Percentiles rank a stretch among this genome's conserved stretches.
Evolutionary conservation across 176 grass and related monocot genomes (phyloP).

Genomic region (Ananas comosus): DNA sequence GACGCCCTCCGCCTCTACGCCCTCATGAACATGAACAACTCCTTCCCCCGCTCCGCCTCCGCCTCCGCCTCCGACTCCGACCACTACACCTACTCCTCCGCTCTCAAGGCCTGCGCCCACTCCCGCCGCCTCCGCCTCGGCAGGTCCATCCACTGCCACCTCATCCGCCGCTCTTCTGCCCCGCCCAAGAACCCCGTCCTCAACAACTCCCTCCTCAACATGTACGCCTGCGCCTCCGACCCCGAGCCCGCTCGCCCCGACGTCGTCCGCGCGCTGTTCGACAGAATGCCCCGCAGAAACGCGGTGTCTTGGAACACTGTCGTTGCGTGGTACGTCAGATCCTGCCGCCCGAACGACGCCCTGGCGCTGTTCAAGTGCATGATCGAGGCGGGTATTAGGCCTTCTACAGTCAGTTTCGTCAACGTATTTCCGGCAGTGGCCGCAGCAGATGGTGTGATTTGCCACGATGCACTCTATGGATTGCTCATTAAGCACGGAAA

Average conservation of each 20-base stretch:
- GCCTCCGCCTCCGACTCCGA: too few species aligned
- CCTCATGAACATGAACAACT: constrained; percentile 46
- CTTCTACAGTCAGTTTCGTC: constrained; percentile 64
- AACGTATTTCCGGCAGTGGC: constrained; percentile 43
- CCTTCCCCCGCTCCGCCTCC: not conserved
- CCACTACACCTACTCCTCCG: constrained; percentile 88
- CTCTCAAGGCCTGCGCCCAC: constrained; percentile 72
- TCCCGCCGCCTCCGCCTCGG: constrained; percentile 50
- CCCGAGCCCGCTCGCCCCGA: constrained; percentile 5
- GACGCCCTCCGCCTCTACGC: constrained; percentile 73
- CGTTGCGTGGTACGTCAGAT: constrained; percentile 67
- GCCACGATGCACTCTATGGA: constrained; percentile 42
- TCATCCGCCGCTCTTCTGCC: constrained; percentile 38
- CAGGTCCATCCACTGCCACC: constrained; percentile 60
- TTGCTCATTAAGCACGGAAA: constrained; percentile 59
- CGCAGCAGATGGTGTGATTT: not conserved
- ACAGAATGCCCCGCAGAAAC: constrained; percentile 60
- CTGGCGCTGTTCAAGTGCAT: constrained; percentile 44
- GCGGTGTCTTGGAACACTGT: constrained; percentile 82
- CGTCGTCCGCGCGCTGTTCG: constrained; percentile 49
- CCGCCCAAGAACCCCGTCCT: constrained; percentile 48
- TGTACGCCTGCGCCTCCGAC: constrained; percentile 47
- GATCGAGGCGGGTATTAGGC: constrained; percentile 44
- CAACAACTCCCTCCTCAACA: constrained; percentile 88
- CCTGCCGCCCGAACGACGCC: constrained; percentile 28